Conservation (phyloP, 305 asterid species). For the Fraxinus sp. region DNA sequence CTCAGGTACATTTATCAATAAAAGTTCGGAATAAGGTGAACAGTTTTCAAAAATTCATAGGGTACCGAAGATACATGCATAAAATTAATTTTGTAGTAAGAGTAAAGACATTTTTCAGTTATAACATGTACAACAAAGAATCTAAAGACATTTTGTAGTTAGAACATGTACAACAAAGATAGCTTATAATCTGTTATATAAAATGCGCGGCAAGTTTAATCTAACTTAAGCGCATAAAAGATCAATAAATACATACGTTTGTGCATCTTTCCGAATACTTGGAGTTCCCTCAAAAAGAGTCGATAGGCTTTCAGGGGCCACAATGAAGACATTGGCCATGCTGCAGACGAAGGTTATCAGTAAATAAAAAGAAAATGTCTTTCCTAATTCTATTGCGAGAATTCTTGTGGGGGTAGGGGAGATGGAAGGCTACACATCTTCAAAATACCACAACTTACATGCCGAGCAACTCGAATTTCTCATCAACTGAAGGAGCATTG, state of each 20-base stretch:
- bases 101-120: not conserved
- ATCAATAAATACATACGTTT: conserved; percentile 50
- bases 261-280: conserved; percentile 92
- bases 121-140: not conserved
- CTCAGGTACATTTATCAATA: too few relatives aligned
- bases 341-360: conserved; percentile 42
- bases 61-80: not conserved
- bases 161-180: not conserved
- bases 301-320: conserved; percentile 95
- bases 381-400: not conserved
- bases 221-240: not conserved
- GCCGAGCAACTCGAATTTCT: conserved; percentile 88
- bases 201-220: not conserved
- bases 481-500: conserved; percentile 96
- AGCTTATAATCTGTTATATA: not conserved
- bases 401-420: not conserved
- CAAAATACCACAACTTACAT: conserved; percentile 58
- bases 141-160: not conserved
- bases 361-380: conserved; percentile 13
- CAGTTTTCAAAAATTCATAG: not conserved
- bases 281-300: conserved; percentile 94
- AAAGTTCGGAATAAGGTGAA: not conserved
- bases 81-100: not conserved
- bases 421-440: not conserved
- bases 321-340: conserved; percentile 94